Conservation (phyloP, 2,329 filamentous ascomycete genomes). For the Alternaria conjuncta region DNA sequence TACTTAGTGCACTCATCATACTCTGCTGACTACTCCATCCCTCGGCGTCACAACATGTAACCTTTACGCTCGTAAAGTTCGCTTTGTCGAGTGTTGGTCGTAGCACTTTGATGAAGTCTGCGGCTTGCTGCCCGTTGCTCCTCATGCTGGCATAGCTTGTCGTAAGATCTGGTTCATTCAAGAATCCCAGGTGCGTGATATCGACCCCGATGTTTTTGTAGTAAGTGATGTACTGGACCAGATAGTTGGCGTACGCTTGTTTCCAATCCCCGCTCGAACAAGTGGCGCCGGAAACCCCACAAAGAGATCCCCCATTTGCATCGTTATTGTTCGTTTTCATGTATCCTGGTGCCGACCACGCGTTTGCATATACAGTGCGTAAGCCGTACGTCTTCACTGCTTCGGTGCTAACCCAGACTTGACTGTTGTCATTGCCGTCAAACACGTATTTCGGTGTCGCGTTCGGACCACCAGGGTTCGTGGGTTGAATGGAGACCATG, state of each 20-base stretch:
- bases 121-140: constrained; percentile 55
- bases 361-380: constrained; percentile 57
- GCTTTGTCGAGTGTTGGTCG: constrained; percentile 47
- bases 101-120: constrained; percentile 59
- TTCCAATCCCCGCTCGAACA: constrained; percentile 57
- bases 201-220: constrained; percentile 52
- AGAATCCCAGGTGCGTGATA: constrained; percentile 52
- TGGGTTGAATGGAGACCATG: constrained; percentile 39
- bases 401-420: constrained; percentile 61
- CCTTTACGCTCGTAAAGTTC: constrained; percentile 45
- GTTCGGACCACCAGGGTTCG: constrained; percentile 31
- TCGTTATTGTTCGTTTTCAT: constrained; percentile 60
- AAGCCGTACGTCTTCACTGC: constrained; percentile 53
- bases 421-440: constrained; percentile 48
- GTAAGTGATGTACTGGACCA: constrained; percentile 56
- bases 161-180: constrained; percentile 55
- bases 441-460: constrained; percentile 36
- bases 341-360: constrained; percentile 59
- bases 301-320: constrained; percentile 55
- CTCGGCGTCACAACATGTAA: constrained; percentile 55
- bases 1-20: constrained; percentile 26
- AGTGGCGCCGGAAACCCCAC: constrained; percentile 52
- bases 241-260: constrained; percentile 57
- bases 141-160: constrained; percentile 51
- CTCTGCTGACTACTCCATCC: constrained; percentile 49